Evolutionary conservation across 805 yeast species (phyloP), one percentile per base, ranked within the genome.

Genomic region (Tetrapisispora arboricola): DNA sequence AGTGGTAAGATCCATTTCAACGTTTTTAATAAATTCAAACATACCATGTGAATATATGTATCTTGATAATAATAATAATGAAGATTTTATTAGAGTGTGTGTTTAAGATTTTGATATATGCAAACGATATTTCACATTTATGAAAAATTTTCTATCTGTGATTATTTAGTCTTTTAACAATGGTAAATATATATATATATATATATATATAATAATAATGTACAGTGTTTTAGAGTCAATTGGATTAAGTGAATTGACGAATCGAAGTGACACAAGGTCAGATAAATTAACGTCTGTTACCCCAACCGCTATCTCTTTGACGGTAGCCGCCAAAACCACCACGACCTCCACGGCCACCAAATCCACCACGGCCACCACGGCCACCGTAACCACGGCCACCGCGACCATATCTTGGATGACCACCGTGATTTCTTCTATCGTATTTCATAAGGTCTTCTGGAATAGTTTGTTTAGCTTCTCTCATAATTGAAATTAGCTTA

Each of bases 401-500:
- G 46, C 81, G 70, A 39, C 80, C 75, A 41, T 75, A 66, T 44
- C 77, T 67, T 47, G 78, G 69, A 48, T 73, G 68, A 51, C 81
- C 78, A 51, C 85, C 78, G 29, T 49, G 43, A 43, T 79, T 72
- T 47, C 84, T 84, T 60, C 80, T 79, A 54, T 82, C 85, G 69
- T 77, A 79, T 61, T 76, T 79, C 60, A 73, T 72, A 57, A 92
- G 74, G 60, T 78, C 85, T 40, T 80, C 81, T 50, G 95, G 94
- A 53, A 92, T 69, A 45, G 75, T 73, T 69, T 92, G 98, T 62
- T 90, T 83, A 50, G 98, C 98, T 74, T 92, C 98, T 65, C 80
- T 77, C 73, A 92, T 74, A 58, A 92, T 88, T 57, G 83, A 80
- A 57, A 90, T 76, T 60, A 92, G 75, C 57, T 86, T 92, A 56